A percentile compares a stretch with the other conserved stretches of the same genome.
Conservation (phyloP, 805 yeast species). For the Saturnispora quitensis region DNA sequence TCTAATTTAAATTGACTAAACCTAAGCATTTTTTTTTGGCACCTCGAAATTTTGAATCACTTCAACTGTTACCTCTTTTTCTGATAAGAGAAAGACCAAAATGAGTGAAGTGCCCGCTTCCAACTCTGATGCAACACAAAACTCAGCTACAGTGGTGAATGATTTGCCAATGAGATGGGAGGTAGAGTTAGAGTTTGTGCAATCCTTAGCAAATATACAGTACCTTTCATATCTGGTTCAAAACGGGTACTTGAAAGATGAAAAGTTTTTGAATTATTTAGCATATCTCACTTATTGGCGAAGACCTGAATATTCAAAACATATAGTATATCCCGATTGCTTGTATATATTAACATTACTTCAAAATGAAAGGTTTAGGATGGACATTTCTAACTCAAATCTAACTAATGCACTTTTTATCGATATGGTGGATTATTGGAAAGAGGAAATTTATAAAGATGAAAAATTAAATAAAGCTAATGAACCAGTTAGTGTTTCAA, state of each 20-base stretch:
- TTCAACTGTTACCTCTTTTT: background rate
- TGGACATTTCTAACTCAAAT: conserved; percentile 47
- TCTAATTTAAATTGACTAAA: background rate
- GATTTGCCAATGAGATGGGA: conserved; percentile 76
- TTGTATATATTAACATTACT: conserved; percentile 66
- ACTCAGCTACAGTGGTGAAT: background rate
- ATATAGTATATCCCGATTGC: conserved; percentile 79
- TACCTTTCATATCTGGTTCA: conserved; percentile 84
- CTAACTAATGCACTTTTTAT: conserved; percentile 52
- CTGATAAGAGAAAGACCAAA: background rate
- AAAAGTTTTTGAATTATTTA: conserved; percentile 63
- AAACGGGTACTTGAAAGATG: conserved; percentile 63
- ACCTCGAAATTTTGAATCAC: background rate
- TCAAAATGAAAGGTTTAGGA: conserved; percentile 43
- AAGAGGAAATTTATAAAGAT: conserved; percentile 24
- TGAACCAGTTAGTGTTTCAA: background rate
- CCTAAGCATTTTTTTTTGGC: background rate
- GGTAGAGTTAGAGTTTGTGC: conserved; percentile 86
- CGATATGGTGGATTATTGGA: conserved; percentile 73
- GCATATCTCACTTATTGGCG: conserved; percentile 84
- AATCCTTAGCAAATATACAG: conserved; percentile 82
- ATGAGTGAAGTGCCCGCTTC: background rate
- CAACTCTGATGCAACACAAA: background rate
- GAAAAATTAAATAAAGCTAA: conserved; percentile 3
- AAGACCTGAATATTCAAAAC: conserved; percentile 57